Conservation (phyloP, 108 stramenopile species). For the Parmales sp. region DNA sequence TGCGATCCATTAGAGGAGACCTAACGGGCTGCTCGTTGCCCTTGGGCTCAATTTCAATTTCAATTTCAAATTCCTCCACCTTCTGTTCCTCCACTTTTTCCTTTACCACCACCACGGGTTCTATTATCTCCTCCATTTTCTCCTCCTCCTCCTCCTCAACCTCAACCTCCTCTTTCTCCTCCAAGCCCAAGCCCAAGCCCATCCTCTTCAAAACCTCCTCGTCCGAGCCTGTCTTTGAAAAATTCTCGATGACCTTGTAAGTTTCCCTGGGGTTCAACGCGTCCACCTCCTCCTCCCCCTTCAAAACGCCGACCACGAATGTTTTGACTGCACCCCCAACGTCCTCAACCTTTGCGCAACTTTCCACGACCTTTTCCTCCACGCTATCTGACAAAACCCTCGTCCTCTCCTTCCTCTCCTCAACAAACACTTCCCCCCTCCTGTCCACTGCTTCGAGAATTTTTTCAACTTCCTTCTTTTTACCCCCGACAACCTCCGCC, state of each 20-base stretch:
- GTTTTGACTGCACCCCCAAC: slow-evolving; percentile 25
- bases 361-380: slow-evolving; percentile 10
- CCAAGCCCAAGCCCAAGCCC: too few species aligned
- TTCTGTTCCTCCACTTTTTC: too few species aligned
- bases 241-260: slow-evolving; percentile 21
- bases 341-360: slow-evolving; percentile 1
- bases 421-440: slow-evolving; percentile 12
- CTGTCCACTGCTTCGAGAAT: slow-evolving; percentile 13
- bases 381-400: slow-evolving; percentile 14
- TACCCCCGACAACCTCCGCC: too few species aligned
- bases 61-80: too few species aligned
- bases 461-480: slow-evolving; percentile 15
- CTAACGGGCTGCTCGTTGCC: too few species aligned
- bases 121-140: background rate
- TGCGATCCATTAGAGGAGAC: too few species aligned
- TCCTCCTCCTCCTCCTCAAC: background rate
- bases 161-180: too few species aligned
- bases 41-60: too few species aligned
- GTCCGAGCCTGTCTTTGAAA: slow-evolving; percentile 40
- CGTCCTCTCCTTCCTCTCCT: slow-evolving; percentile 24
- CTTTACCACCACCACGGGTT: too few species aligned
- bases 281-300: slow-evolving; percentile 29
- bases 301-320: slow-evolving; percentile 29
- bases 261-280: slow-evolving; percentile 20
- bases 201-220: slow-evolving; percentile 34